Evolutionary conservation across 768 basidiomycete species (phyloP).

Genomic region (Coprinopsis marcescibilis): DNA sequence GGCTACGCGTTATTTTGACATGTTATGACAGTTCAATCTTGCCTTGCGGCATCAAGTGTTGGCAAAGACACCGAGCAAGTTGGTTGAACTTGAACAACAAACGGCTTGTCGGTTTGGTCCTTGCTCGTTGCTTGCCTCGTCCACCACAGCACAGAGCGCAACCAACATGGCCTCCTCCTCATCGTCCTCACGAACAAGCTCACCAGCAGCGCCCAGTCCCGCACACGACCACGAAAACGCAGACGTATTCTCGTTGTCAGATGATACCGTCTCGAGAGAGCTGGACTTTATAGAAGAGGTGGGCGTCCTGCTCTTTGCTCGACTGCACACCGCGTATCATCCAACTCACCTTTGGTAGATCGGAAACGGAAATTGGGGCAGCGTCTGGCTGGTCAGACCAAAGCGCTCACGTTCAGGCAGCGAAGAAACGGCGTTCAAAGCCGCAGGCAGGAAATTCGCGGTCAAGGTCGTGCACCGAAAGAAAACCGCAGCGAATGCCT

Average conservation of each 20-base stretch:
- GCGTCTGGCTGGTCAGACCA: slow-evolving; percentile 75
- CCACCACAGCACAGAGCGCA: slow-evolving; percentile 22
- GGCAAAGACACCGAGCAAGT: slow-evolving; percentile 6
- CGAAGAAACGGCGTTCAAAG: slow-evolving; percentile 31
- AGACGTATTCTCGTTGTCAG: slow-evolving; percentile 63
- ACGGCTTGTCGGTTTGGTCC: slow-evolving; percentile 2
- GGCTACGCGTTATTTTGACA: slow-evolving; percentile 31
- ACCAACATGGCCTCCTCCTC: slow-evolving; percentile 15
- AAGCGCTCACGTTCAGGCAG: slow-evolving; percentile 34
- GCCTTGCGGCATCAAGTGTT: slow-evolving; percentile 13
- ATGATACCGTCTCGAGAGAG: slow-evolving; percentile 63
- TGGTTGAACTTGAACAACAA: slow-evolving; percentile 1
- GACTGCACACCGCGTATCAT: neutral
- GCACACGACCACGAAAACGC: neutral
- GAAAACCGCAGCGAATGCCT: slow-evolving; percentile 78
- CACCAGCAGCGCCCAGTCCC: neutral
- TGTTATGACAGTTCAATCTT: slow-evolving; percentile 38
- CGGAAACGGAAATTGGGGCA: slow-evolving; percentile 91
- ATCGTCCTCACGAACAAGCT: slow-evolving; percentile 1
- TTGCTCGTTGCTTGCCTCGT: slow-evolving; percentile 15
- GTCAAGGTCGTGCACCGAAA: slow-evolving; percentile 93
- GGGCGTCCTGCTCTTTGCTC: slow-evolving; percentile 16
- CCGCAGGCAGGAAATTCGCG: slow-evolving; percentile 60
- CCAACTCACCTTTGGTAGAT: slow-evolving; percentile 45
- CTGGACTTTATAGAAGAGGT: slow-evolving; percentile 76